Conservation (phyloP, 768 basidiomycete species). For the Agaricus sinodeliciosus region DNA sequence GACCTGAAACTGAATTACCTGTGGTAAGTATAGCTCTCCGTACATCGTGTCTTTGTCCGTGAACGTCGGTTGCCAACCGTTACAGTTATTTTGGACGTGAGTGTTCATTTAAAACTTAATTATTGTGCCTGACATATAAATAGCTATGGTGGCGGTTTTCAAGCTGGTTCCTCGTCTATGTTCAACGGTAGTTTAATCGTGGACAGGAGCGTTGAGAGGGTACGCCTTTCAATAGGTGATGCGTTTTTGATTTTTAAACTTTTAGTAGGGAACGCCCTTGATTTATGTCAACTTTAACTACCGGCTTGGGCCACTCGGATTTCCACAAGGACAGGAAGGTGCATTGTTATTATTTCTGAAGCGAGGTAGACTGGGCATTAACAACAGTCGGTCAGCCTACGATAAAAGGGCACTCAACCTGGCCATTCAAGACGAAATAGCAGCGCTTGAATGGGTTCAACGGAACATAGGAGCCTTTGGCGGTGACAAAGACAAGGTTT, state of each 20-base stretch:
- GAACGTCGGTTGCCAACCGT: background rate
- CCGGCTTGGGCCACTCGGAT: conserved; percentile 41
- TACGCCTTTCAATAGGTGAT: conserved; percentile 12
- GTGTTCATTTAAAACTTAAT: conserved; percentile 1
- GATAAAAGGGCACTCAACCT: conserved; percentile 34
- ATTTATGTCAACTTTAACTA: conserved; percentile 35
- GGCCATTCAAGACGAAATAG: conserved; percentile 37
- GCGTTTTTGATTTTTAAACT: background rate
- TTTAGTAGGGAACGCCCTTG: conserved; percentile 32
- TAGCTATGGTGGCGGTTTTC: conserved; percentile 31
- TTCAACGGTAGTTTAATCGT: conserved; percentile 30
- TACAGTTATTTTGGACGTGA: conserved; percentile 36
- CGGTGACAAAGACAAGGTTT: conserved; percentile 35
- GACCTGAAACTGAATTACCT: conserved; percentile 24
- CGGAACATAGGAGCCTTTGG: conserved; percentile 54
- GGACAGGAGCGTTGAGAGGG: conserved; percentile 28
- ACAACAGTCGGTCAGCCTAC: conserved; percentile 19
- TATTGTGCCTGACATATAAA: background rate
- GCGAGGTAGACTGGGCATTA: too few species aligned
- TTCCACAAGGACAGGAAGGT: conserved; percentile 33
- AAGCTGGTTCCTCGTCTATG: conserved; percentile 18
- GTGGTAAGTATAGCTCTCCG: conserved; percentile 22
- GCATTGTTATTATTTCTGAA: background rate
- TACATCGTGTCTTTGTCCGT: background rate
- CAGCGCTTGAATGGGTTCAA: conserved; percentile 50